Base-by-base conservation (phyloP, 163 green algal genomes). In the Prototheca wickerhamii region DNA sequence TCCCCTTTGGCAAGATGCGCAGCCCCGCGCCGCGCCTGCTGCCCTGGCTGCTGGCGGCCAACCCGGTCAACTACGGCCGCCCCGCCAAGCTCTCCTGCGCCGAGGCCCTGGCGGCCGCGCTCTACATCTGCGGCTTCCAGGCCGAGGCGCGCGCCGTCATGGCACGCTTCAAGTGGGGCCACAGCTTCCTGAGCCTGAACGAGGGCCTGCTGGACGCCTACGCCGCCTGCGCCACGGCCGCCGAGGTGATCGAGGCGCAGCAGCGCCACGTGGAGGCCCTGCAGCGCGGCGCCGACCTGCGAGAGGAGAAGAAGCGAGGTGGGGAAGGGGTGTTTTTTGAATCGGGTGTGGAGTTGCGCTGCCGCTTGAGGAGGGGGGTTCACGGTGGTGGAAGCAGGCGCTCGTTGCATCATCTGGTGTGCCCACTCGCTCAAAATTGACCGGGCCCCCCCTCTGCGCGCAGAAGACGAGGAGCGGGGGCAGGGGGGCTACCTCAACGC, bases 11-110 rank as follows among this genome's bases (percentile, higher is more conserved):
- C 3, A 64, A 77, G 26, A 92, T 92, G 60, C 84, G 82, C 54
- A 87, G 89, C 21, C 64, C 68, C 0, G 87, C 89, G 7, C 85
- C 88, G 1, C 72, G 89, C 1, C 76, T 97, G 67, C 76, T 98
- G 56, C 93, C 93, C 10, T 99, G 87, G 81, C 75, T 99, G 59
- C 77, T 99, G 17, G 93, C 93, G 2, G 91, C 92, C 26, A 99
- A 99, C 76, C 93, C 93, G 2, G 88, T 98, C 33, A 99, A 99
- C 78, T 98, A 96, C 73, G 92, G 91, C 34, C 74, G 78, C 12
- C 86, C 93, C 2, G 95, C 83, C 78, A 96, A 96, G 81, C 85
- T 99, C 42, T 96, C 88, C 4, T 99, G 93, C 68, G 93, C 92
- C 3, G 93, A 99, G 80, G 93, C 93, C 3, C 76, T 98, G 34